Base-by-base conservation (phyloP, 164 flowering plant species). In the Magnolia kwangsiensis region DNA sequence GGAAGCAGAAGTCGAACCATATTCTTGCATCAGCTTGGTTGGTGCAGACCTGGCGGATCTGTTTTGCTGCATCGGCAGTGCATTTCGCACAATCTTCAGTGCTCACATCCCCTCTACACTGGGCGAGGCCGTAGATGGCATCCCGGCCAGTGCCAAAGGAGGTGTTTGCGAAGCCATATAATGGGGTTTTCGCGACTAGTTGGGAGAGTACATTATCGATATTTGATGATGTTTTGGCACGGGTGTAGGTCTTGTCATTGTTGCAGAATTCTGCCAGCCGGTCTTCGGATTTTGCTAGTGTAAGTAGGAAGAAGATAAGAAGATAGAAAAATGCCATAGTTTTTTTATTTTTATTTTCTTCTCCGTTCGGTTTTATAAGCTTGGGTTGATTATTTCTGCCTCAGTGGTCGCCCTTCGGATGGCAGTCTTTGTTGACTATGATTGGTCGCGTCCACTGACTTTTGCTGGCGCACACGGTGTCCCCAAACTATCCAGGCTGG, bases 1-100 rank as follows among this genome's bases (percentile, higher is more conserved):
- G 50, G 72, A 78, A 78, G 72, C 80, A 78, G 72, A 64, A 72
- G 37, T 78, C 80, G 65, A 49, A 78, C 80, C 80, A 78, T 29
- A 78, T 66, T 7, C 80, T 29, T 6, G 76, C 80, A 49, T 78
- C 80, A 5, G 16, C 71, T 20, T 68, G 37, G 19, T 72, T 18
- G 1, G 80, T 10, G 72, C 80, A 73, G n/a, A n/a, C 18, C 8
- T 51, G 16, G 4, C 37, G 76, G 72, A 78, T 37, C 23, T 29
- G 67, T 9, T 72, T 72, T 0, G 80, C 72, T 16, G 80, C 80
- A 55, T 72, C 80, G 0, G 29, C 10, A 8, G 63, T 55, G 76
- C 80, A 78, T 19, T 50, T 10, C 21, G 23, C 21, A 72, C 80
- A 78, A 29, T 78, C 80, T 51, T 66, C 59, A 31, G 66, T 14